phyloP scores from a whole-genome alignment of 345 rosid genomes.

The Salix dunnii region DNA sequence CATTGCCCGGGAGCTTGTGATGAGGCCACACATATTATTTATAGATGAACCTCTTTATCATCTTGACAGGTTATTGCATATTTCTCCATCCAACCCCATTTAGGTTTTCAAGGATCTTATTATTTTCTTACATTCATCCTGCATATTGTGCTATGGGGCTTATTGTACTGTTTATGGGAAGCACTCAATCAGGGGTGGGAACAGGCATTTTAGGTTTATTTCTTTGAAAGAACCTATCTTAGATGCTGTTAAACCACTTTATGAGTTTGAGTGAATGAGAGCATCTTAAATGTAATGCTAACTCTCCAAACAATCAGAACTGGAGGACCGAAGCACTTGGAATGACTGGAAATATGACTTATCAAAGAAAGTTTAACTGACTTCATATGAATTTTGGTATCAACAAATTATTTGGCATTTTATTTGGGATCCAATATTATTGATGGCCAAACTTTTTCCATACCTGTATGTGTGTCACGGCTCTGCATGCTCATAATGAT shows the following conservation, averaged over 20 bases:
- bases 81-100: not conserved
- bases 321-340: not conserved
- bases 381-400: not conserved
- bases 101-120: not conserved
- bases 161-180: not conserved
- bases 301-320: not conserved
- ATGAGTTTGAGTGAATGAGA: not conserved
- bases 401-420: not conserved
- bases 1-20: conserved; percentile 97
- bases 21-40: conserved; percentile 86
- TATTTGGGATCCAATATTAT: not conserved
- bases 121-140: not conserved
- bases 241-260: not conserved
- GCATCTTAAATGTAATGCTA: not conserved
- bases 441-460: not conserved
- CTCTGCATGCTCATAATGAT: not conserved
- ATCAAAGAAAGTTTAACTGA: not conserved
- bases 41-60: conserved; percentile 98
- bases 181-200: not conserved
- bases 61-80: conserved; percentile 64
- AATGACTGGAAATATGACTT: not conserved
- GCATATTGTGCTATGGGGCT: not conserved
- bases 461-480: not conserved
- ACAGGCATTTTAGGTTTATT: not conserved
- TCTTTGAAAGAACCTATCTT: not conserved